Base-by-base conservation (phyloP, 208 protist genomes). In the Trypanosoma mega region DNA sequence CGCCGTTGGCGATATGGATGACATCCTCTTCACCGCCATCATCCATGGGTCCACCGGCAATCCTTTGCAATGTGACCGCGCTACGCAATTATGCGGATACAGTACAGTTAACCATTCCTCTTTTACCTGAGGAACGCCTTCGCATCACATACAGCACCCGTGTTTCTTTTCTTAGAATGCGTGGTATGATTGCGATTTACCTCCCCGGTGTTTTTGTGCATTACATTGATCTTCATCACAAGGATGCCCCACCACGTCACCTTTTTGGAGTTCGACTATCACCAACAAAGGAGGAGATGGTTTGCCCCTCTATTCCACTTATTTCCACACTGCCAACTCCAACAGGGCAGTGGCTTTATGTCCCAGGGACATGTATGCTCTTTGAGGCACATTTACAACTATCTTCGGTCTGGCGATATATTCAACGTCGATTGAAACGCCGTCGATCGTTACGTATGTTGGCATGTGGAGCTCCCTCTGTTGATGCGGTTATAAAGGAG, bases 121-220 rank as follows among this genome's bases (percentile, higher is more conserved):
- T 70, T 11, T 51, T 41, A n/a, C 27, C 12, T 21, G 49, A 67
- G 4, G 61, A 57, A 26, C 61, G 61, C 20, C 23, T 18, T 9
- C 49, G 36, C 20, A 39, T 50, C 16, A 54, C 45, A 18, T 54
- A 63, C 21, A 26, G 54, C 33, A 54, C 53, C 12, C 63, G 63
- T 30, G 63, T 61, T 0, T 33, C 31, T 24, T 70, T 70, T 63
- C 45, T 70, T 7, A 41, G 16, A 11, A 61, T 70, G 29, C n/a
- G 43, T 18, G 63, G 63, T 6, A 52, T 70, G 54, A 70, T 70
- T 47, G 63, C 44, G 5, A 54, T 70, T 24, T 70, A 70, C 20
- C 20, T 70, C 14, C 63, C 63, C 0, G 52, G 53, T 31, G 50
- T 58, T 18, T 58, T 3, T 45, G 43, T 70, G 8, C 63, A 70